phyloP scores from a whole-genome alignment of 257 asterid genomes.

The Solanum gracilifrons region DNA sequence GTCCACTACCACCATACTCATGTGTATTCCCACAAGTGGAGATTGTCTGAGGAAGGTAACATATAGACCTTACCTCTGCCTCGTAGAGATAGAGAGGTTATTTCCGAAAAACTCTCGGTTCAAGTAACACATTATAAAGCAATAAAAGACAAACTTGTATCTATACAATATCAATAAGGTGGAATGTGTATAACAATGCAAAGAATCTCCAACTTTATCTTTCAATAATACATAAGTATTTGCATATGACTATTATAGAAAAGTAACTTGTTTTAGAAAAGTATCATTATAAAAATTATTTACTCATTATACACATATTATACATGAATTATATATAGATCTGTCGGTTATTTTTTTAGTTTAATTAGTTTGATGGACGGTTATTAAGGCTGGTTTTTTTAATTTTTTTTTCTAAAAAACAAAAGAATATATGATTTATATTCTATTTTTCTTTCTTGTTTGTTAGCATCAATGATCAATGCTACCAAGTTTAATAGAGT shows the following conservation, averaged over 20 bases:
- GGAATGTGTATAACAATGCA: neutral
- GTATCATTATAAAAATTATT: neutral
- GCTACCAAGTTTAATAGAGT: neutral
- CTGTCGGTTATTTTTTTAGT: too few species aligned
- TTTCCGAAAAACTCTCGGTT: too few species aligned
- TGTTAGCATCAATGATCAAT: neutral
- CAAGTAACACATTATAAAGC: neutral
- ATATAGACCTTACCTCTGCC: neutral
- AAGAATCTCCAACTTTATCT: neutral
- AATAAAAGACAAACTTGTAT: neutral
- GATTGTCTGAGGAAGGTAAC: neutral
- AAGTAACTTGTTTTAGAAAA: too few species aligned
- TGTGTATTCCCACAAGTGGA: neutral
- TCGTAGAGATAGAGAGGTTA: accelerated
- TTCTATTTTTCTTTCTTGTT: neutral
- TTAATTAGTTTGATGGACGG: too few species aligned
- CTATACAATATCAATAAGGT: neutral
- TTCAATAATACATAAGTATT: neutral
- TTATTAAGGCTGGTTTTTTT: too few species aligned
- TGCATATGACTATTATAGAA: neutral
- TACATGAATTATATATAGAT: too few species aligned
- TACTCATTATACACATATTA: too few species aligned
- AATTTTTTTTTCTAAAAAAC: neutral
- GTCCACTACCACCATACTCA: neutral
- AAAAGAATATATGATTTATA: neutral